Base-by-base conservation (phyloP, 257 asterid species). In the Nicotiana noctiflora region DNA sequence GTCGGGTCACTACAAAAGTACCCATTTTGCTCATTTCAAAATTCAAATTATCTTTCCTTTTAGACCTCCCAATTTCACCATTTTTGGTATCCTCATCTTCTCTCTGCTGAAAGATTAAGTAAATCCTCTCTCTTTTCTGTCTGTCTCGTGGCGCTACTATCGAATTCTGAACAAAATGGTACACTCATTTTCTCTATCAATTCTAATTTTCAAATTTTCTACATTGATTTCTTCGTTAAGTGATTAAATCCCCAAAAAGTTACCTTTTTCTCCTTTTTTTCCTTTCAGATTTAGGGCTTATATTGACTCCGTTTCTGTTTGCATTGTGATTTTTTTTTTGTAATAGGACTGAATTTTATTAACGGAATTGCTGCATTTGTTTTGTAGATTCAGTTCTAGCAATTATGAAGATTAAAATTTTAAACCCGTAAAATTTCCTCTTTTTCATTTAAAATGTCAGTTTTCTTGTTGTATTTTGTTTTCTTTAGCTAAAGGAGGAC, bases 161-260 rank as follows among this genome's bases (percentile, higher is more conserved):
- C 49, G 23, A 74, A 49, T 74, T 74, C 61, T 25, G 61, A 74
- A 25, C 79, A 49, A 74, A 25, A 74, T 74, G 79, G 79, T 74
- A 74, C 49, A 14, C 18, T 23, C 62, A 23, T 74, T 49, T 40
- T 25, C 8, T 74, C 17, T 74, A 25, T 23, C 25, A 25, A 74
- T 74, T 74, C 17, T 46, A 21, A 12, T 21, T 44, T 61, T 68
- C 51, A 15, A 1, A 6, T 66, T 63, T 31, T 65, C 14, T 17
- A 17, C 23, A 8, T 23, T 15, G 14, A 29, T 29, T 29, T 17
- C 51, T 14, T 29, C 75, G 34, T 67, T 67, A n/a, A 37, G 17
- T 67, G 53, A n/a, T n/a, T 67, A n/a, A 66, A 66, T 66, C 75
- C 53, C 1, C 7, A 18, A 66, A 18, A 67, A 10, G 1, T n/a